Evolutionary conservation across 2,329 filamentous ascomycete species (phyloP), one percentile per base, ranked within the genome.

Genomic region (Tolypocladium guangdongense): DNA sequence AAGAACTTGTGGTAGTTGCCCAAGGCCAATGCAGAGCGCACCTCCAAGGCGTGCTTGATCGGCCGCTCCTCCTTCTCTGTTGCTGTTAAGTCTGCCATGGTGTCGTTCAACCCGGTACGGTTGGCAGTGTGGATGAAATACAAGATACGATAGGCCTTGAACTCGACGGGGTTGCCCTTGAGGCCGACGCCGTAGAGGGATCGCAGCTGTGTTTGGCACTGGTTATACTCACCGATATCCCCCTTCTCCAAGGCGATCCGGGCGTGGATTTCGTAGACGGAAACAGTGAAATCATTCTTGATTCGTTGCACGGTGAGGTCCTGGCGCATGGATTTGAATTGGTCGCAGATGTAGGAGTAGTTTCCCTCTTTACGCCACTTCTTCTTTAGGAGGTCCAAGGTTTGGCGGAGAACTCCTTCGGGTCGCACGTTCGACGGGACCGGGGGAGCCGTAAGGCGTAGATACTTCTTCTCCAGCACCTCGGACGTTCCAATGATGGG

Each of bases 171-270:
- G 71, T 91, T 90, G 64, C 92, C 93, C 67, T 89, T 89, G 68
- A 96, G 76, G 61, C 88, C 87, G 74, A 89, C 82, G 70, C 83
- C 82, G 74, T 99, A 97, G 65, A 99, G 77, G 60, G 87, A 90
- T 71, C 90, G 89, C 68, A 99, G 79, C 76, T 99, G 93, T 65
- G 93, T 97, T 78, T 99, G 93, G 74, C 93, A 99, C 81, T 99
- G 93, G 78, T 99, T 99, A 93, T 99, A 99, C 93, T 99, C 93
- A 99, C 93, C 92, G 77, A 97, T 83, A 78, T 99, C 93, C 74
- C 88, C 90, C 81, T 95, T 96, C 74, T 99, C 92, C 72, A 99
- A 78, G 61, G 93, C 93, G 73, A 99, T 97, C 56, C 93, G 86
- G 59, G 92, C 93, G 74, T 99, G 93, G 57, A 92, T 95, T 74